These are phyloP conservation scores for Bacterosira constricta DNA, from an alignment of 108 stramenopile species.

Conservation along the genomic window DNA sequence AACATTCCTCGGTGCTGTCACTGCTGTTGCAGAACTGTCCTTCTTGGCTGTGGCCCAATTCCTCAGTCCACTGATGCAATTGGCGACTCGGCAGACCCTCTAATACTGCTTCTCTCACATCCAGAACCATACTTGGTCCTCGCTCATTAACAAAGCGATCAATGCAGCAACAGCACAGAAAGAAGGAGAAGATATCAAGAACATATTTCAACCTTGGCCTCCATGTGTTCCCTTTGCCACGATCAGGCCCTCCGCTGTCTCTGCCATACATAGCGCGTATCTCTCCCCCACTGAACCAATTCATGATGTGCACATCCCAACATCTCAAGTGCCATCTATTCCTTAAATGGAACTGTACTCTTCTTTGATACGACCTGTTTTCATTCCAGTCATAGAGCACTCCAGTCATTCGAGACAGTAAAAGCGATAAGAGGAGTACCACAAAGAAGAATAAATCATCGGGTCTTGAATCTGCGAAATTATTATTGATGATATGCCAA, in stretches of 20 bases:
- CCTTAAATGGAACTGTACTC: not conserved
- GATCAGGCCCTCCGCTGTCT: not conserved
- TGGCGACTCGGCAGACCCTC: conserved; percentile 6
- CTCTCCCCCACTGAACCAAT: not conserved
- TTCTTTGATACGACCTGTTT: not conserved
- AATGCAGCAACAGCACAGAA: not conserved
- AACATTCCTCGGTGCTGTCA: not conserved
- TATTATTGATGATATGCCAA: not conserved
- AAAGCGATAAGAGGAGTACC: not conserved
- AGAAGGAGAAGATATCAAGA: not conserved
- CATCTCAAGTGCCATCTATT: not conserved
- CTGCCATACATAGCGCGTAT: not conserved
- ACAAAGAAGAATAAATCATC: not conserved
- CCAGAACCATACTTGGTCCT: not conserved
- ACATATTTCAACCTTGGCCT: not conserved
- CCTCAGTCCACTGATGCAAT: not conserved
- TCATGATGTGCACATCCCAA: conserved; percentile 1
- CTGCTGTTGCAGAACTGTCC: not conserved
- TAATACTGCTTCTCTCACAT: not conserved
- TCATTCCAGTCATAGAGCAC: conserved; percentile 5
- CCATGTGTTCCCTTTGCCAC: not conserved
- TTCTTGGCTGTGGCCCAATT: not conserved
- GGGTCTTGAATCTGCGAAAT: not conserved
- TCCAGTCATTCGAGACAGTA: not conserved
- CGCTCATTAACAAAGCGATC: not conserved